Base-by-base conservation (phyloP, 441 rosid species). In the Rhodomyrtus psidioides region DNA sequence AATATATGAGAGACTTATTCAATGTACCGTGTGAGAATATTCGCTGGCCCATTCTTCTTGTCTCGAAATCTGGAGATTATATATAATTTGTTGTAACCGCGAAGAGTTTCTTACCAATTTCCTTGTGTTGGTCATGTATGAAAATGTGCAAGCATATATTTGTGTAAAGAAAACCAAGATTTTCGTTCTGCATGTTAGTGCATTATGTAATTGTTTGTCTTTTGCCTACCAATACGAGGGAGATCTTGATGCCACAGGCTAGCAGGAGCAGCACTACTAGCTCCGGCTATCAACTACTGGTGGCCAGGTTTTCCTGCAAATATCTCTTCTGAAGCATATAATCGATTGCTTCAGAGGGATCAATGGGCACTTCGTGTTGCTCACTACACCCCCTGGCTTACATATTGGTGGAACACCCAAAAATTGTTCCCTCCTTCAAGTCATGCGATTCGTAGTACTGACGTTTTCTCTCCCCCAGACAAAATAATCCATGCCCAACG, bases 401-500 rank as follows among this genome's bases (percentile, higher is more conserved):
- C 87, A 26, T 87, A 93, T 85, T 94, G 95, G 97, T 94, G 95
- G 96, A 93, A 94, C 87, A 89, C 95, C 10, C 96, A 91, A 84
- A 92, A 88, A 44, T 89, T 90, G 92, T 92, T 93, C 88, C 93
- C 89, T 60, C 85, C 91, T 0, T 89, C 91, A 16, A 89, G 93
- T 82, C 91, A 89, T 85, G 85, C 86, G 58, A 81, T 91, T 49
- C 84, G 82, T 7, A 87, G 79, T 26, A 83, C 84, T 26, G 89
- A 89, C 21, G 9, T 70, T 56, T 30, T 92, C 12, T 94, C 95
- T 53, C 89, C 42, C 4, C 91, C 91, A 42, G 98, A 96, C 89
- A 54, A 74, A 54, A 87, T 90, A 84, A 14, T 95, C 57, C 7
- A 89, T 56, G 39, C 91, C 34, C 89, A 87, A 82, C 5, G 75